Base-by-base conservation (phyloP, 2,329 filamentous ascomycete genomes). In the Cadophora sp. region DNA sequence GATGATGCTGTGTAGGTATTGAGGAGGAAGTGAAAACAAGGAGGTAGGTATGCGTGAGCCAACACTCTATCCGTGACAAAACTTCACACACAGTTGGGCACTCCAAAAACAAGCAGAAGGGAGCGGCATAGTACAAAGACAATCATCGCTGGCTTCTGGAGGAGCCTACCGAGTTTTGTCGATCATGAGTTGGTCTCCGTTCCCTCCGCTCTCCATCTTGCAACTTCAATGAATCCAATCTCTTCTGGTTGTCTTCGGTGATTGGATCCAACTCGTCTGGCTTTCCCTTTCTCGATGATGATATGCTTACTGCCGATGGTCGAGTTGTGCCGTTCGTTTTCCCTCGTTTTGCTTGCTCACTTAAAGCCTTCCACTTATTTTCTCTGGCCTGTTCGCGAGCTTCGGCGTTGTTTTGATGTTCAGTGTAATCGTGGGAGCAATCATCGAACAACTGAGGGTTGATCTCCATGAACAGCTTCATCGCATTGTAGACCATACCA, bases 401-500 rank as follows among this genome's bases (percentile, higher is more conserved):
- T n/a, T 92, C 90, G 3, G 94, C 93, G 71, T 89, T 96, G 81
- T 97, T 97, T 81, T 98, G 95, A 76, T 96, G 91, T 80, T 98
- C 95, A 5, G 94, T 97, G 81, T 99, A 99, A 72, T 98, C 94
- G 77, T 97, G 95, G 43, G 96, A 97, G 82, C 96, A 99, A 78
- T 99, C 96, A 75, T 99, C 96, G 76, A 99, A 99, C 26, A 99
- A 87, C 79, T 97, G 94, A 11, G 96, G 96, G 79, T 98, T 98
- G 77, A 99, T 97, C 80, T 99, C 96, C 96, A 99, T 99, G 81
- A 99, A 99, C 46, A 99, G 87, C 80, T 99, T 99, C 96, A 99
- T 98, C 67, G 96, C 96, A 77, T 98, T 99, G 80, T 98, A 98
- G 12, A 99, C 96, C 95, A 99, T 98, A 79, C 96, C 96, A 78